Conservation (phyloP, 2,329 filamentous ascomycete genomes). For the Paraconiothyrium sp. region DNA sequence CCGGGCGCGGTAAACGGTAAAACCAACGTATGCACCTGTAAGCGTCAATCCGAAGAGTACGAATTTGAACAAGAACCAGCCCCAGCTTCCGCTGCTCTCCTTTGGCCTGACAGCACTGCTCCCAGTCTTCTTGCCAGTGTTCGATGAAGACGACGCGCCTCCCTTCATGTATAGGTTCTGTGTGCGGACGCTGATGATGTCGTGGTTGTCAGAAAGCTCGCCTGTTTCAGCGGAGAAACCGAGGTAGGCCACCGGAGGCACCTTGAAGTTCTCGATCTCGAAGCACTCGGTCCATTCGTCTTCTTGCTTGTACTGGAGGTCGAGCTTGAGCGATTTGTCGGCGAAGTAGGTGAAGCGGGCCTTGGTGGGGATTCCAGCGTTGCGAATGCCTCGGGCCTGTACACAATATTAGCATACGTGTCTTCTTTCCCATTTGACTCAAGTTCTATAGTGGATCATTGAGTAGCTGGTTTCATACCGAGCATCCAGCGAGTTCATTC, state of each 20-base stretch:
- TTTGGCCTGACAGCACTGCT: conserved; percentile 57
- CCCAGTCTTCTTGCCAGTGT: conserved; percentile 38
- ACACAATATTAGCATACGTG: conserved; percentile 20
- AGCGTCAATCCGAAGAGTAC: conserved; percentile 76
- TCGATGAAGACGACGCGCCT: conserved; percentile 34
- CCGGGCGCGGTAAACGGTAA: conserved; percentile 79
- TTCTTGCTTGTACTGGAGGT: conserved; percentile 93
- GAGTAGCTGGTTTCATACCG: conserved; percentile 58
- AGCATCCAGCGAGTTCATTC: conserved; percentile 93
- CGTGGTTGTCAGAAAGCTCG: conserved; percentile 96
- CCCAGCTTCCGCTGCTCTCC: conserved; percentile 68
- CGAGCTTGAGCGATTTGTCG: conserved; percentile 88
- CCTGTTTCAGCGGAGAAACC: conserved; percentile 86
- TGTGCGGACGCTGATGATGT: conserved; percentile 86
- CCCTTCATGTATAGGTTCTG: conserved; percentile 83
- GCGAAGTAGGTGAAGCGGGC: conserved; percentile 94
- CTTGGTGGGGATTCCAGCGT: conserved; percentile 77
- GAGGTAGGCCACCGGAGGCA: conserved; percentile 76
- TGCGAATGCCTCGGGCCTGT: conserved; percentile 84
- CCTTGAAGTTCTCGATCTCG: conserved; percentile 71
- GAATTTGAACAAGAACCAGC: conserved; percentile 82
- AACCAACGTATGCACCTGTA: conserved; percentile 84
- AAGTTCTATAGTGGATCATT: not conserved
- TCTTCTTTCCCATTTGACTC: not conserved
- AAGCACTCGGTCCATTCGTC: conserved; percentile 92